phyloP scores from a whole-genome alignment of 2,329 filamentous ascomycete species.

The Endothia cerciana region DNA sequence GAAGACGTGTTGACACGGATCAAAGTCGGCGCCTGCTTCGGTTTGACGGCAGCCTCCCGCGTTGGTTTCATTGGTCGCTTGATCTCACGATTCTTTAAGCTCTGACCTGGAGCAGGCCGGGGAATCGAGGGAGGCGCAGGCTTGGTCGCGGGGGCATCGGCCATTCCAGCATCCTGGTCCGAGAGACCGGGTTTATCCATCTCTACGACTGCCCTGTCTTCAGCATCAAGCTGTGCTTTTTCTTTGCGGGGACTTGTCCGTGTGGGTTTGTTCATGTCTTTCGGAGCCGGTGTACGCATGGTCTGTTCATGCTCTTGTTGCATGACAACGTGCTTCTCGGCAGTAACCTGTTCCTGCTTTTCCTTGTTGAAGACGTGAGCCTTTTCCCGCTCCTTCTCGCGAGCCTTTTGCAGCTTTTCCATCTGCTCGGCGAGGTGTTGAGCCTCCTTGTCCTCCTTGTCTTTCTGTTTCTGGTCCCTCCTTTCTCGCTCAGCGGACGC shows the following conservation, averaged over 20 bases:
- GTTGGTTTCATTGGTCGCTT: conserved; percentile 66
- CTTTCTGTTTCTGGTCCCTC: conserved; percentile 64
- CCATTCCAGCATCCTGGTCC: conserved; percentile 58
- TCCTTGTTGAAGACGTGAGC: conserved; percentile 62
- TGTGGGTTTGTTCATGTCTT: conserved; percentile 49
- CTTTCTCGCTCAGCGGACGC: conserved; percentile 65
- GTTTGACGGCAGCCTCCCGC: conserved; percentile 61
- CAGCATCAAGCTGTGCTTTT: conserved; percentile 38
- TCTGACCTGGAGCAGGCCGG: conserved; percentile 52
- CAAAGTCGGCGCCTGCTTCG: conserved; percentile 71
- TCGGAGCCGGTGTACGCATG: conserved; percentile 38
- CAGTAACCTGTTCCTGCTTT: conserved; percentile 53
- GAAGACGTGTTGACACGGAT: conserved; percentile 73
- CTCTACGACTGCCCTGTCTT: conserved; percentile 39
- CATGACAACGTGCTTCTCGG: conserved; percentile 54
- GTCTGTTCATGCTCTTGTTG: conserved; percentile 57
- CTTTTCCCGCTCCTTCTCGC: conserved; percentile 72
- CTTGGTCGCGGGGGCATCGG: conserved; percentile 57
- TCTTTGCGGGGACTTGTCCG: conserved; percentile 58
- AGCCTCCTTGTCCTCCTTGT: conserved; percentile 64
- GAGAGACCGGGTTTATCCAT: conserved; percentile 39
- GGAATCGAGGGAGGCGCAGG: conserved; percentile 63
- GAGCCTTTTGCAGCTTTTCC: conserved; percentile 67
- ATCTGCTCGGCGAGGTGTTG: conserved; percentile 63
- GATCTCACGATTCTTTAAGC: conserved; percentile 55